Percentiles rank a stretch among this genome's conserved stretches.
phyloP scores from a whole-genome alignment of 2,329 filamentous ascomycete genomes.

The Sporothrix humicola region DNA sequence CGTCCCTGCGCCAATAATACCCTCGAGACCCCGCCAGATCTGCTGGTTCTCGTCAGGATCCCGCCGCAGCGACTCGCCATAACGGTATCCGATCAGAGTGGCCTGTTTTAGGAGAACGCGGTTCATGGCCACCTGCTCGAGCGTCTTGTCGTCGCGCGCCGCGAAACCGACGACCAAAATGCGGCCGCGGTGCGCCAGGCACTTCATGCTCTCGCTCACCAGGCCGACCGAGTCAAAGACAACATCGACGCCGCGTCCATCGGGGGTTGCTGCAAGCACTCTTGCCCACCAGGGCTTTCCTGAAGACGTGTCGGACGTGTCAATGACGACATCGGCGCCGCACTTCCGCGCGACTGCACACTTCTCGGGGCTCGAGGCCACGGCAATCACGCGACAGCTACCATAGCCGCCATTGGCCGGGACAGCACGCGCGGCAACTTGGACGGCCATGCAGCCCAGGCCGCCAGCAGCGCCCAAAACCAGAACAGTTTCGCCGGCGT shows the following conservation, averaged over 20 bases:
- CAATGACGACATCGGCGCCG: conserved; percentile 51
- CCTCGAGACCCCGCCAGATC: conserved; percentile 58
- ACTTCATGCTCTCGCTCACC: conserved; percentile 60
- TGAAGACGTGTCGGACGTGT: conserved; percentile 44
- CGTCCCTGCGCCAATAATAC: conserved; percentile 53
- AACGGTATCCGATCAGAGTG: conserved; percentile 62
- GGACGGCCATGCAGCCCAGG: conserved; percentile 60
- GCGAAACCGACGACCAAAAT: conserved; percentile 65
- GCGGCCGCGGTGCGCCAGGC: conserved; percentile 58
- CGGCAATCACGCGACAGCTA: conserved; percentile 57
- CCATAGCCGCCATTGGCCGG: conserved; percentile 48
- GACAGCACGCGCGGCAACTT: conserved; percentile 52
- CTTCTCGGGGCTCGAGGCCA: conserved; percentile 56
- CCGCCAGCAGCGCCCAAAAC: conserved; percentile 62
- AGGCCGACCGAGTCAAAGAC: conserved; percentile 65
- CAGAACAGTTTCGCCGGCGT: conserved; percentile 56
- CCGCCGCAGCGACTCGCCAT: conserved; percentile 60
- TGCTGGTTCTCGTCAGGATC: conserved; percentile 53
- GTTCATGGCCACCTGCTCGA: conserved; percentile 56
- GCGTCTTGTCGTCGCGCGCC: conserved; percentile 45
- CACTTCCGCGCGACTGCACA: conserved; percentile 48
- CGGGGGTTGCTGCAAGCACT: conserved; percentile 53
- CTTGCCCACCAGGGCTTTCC: conserved; percentile 54
- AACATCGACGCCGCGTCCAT: conserved; percentile 59
- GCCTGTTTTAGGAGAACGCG: conserved; percentile 59